Conservation (phyloP, 805 yeast genomes). For the Wickerhamiella azymoides region DNA sequence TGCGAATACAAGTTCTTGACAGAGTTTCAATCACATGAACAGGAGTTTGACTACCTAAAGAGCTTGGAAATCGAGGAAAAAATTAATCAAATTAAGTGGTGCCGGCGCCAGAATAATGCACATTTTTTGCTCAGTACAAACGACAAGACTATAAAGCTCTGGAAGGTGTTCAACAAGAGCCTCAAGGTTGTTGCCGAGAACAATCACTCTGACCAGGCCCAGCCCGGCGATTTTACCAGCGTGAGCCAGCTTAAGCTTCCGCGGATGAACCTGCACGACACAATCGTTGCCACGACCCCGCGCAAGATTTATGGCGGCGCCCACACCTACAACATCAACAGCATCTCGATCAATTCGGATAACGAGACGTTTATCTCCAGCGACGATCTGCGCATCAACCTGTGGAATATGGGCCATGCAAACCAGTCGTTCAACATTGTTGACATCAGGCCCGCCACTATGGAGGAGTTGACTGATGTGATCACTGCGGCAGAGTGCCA, state of each 20-base stretch:
- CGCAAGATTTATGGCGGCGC: slow-evolving; percentile 86
- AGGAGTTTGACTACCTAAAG: slow-evolving; percentile 93
- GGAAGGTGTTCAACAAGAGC: slow-evolving; percentile 90
- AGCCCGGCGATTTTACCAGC: slow-evolving; percentile 20
- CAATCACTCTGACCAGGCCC: slow-evolving; percentile 44
- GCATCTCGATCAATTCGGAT: slow-evolving; percentile 86
- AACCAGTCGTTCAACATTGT: slow-evolving; percentile 95
- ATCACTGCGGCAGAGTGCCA: slow-evolving; percentile 95
- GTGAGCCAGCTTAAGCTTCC: slow-evolving; percentile 55
- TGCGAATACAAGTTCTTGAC: slow-evolving; percentile 94
- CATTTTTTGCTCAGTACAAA: slow-evolving; percentile 82
- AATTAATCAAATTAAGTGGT: slow-evolving; percentile 95
- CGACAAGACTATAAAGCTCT: slow-evolving; percentile 94
- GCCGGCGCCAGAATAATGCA: slow-evolving; percentile 76
- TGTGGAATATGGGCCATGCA: slow-evolving; percentile 90
- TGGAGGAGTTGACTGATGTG: slow-evolving; percentile 98
- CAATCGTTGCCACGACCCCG: slow-evolving; percentile 89
- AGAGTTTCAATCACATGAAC: slow-evolving; percentile 96
- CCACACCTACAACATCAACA: slow-evolving; percentile 95
- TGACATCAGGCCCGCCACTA: slow-evolving; percentile 92
- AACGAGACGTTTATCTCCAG: slow-evolving; percentile 88
- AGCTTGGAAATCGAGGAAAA: slow-evolving; percentile 92
- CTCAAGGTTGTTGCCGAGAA: slow-evolving; percentile 86
- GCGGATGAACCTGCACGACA: slow-evolving; percentile 82
- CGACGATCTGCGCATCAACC: slow-evolving; percentile 87